These are phyloP conservation scores for Eremothecium coryli DNA, from an alignment of 1,139 yeast genomes.

Conservation along the genomic window DNA sequence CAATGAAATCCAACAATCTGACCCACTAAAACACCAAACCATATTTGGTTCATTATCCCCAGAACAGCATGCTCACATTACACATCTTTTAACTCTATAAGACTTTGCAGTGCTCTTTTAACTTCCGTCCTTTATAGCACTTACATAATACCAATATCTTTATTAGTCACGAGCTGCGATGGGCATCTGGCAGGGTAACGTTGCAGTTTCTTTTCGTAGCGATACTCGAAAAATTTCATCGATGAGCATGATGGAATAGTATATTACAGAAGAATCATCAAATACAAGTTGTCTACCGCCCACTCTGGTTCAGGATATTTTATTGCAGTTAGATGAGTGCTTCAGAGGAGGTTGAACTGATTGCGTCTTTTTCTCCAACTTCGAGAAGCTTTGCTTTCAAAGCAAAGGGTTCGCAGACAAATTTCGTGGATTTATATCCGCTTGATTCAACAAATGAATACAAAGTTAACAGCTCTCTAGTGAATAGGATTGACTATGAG, in stretches of 20 bases:
- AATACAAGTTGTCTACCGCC: no score
- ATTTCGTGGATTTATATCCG: conserved; percentile 27
- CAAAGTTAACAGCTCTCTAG: conserved; percentile 26
- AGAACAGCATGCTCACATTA: conserved; percentile 31
- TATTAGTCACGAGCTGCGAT: no score
- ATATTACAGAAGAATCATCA: no score
- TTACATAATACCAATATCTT: conserved; percentile 1
- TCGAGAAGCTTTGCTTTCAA: conserved; percentile 28
- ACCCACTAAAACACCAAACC: conserved; percentile 31
- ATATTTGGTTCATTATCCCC: conserved; percentile 28
- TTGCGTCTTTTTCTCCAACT: conserved; percentile 27
- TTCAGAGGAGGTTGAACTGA: conserved; percentile 11
- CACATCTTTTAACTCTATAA: conserved; percentile 17
- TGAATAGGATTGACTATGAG: conserved; percentile 27
- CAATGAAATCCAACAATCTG: conserved; percentile 27
- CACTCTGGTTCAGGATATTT: no score
- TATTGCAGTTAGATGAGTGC: conserved; percentile 5
- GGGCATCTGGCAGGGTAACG: conserved; percentile 8
- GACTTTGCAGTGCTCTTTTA: neutral
- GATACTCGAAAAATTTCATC: conserved; percentile 4
- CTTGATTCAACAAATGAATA: conserved; percentile 22
- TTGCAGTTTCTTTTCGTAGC: conserved; percentile 2
- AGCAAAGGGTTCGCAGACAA: conserved; percentile 24
- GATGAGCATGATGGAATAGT: conserved; percentile 4
- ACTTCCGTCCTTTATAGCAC: neutral